Evolutionary conservation across 768 basidiomycete species (phyloP), one percentile per base, ranked within the genome.

Genomic region (Vishniacozyma victoriae): DNA sequence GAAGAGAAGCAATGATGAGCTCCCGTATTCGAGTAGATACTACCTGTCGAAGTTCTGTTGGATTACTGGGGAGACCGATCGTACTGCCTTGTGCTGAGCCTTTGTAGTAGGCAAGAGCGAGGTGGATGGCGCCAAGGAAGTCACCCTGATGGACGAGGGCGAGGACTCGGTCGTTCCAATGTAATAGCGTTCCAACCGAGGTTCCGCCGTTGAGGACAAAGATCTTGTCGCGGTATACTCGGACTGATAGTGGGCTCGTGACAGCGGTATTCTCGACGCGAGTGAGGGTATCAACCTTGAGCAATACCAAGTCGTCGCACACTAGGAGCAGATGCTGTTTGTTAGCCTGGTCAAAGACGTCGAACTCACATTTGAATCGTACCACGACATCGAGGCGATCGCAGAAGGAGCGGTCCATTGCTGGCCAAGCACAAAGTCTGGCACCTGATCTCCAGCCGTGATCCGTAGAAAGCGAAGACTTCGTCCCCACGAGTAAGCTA

Each of bases 141-240:
- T 96, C 83, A 13, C 91, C 90, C 9, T 78, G 77, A 62, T 88
- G 79, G 22, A 97, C 90, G 38, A 84, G 79, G 0, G 81, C 77
- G 36, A 99, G 75, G 19, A 97, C 83, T 36, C 85, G 82, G 69
- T 99, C 95, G 4, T 93, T 89, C 95, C 95, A 99, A 1, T 89
- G 88, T 24, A 91, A 75, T 18, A 97, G 76, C 2, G 85, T 87
- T 22, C 90, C 95, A 2, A 86, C 89, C 9, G 29, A 33, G 9
- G n/a, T n/a, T 9, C n/a, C 9, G n/a, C n/a, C 29, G 29, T 9
- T 33, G 64, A 99, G 75, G 23, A 90, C 59, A 64, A 96, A 96
- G 15, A 96, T 77, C 67, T 88, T 96, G 35, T 88, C 86, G 65
- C 92, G 90, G 73, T 95, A 91, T 1, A 81, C 75, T 16, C 82